phyloP scores from a whole-genome alignment of 352 stramenopile genomes.

The Blastocystis sp. region DNA sequence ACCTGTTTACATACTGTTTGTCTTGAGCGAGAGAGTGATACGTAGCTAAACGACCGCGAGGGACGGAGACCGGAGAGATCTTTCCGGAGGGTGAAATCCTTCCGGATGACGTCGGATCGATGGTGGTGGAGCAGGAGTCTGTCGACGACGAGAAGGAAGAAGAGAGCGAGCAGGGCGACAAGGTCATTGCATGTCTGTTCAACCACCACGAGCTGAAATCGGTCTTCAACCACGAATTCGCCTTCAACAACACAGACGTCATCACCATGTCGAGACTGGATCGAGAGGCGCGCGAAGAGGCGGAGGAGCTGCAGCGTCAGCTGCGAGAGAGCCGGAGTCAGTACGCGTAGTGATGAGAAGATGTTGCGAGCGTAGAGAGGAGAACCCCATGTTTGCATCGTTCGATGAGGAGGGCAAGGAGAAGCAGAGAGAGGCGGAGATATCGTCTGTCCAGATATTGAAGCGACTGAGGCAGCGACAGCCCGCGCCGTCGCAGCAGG shows the following conservation, averaged over 20 bases:
- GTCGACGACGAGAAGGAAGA: constrained; percentile 61
- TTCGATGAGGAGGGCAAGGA: background rate
- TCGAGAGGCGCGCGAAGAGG: constrained; percentile 22
- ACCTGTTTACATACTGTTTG: constrained; percentile 80
- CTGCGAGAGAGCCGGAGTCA: background rate
- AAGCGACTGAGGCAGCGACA: constrained; percentile 17
- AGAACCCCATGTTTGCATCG: background rate
- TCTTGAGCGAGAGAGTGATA: constrained; percentile 72
- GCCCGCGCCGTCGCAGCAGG: background rate
- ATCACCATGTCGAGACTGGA: constrained; percentile 35
- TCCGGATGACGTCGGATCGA: constrained; percentile 71
- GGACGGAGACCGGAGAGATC: constrained; percentile 83
- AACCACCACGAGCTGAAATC: constrained; percentile 78
- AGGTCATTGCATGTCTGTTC: constrained; percentile 81
- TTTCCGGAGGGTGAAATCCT: constrained; percentile 67
- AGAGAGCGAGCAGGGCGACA: constrained; percentile 73
- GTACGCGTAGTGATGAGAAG: background rate
- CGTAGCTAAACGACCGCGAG: constrained; percentile 67
- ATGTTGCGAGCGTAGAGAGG: background rate
- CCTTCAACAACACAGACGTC: constrained; percentile 49
- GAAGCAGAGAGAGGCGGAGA: background rate
- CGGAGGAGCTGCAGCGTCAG: background rate
- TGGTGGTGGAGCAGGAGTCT: constrained; percentile 42
- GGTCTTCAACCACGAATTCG: constrained; percentile 86
- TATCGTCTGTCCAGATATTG: constrained; percentile 7